A percentile compares a stretch with the other conserved stretches of the same genome.
These are phyloP conservation scores for Leishmania guyanensis DNA, from an alignment of 208 protist genomes.

Conservation along the genomic window DNA sequence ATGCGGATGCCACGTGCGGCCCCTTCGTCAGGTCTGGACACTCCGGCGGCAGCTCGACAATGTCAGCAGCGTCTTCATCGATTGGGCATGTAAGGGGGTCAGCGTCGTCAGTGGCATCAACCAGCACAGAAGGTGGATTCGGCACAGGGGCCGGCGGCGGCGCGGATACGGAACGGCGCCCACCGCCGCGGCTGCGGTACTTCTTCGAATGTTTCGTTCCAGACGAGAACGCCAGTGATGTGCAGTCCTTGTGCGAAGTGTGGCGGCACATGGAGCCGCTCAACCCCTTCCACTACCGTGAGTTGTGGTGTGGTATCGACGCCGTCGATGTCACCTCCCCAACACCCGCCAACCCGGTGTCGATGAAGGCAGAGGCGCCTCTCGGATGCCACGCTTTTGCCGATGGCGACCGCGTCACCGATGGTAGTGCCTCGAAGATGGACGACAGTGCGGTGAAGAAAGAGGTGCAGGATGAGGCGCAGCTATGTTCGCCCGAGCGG, in stretches of 20 bases:
- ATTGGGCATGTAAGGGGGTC: constrained; percentile 11
- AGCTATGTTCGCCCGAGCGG: neutral
- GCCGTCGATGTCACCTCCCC: neutral
- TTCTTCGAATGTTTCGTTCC: constrained; percentile 74
- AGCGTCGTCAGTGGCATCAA: constrained; percentile 9
- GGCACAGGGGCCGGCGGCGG: neutral
- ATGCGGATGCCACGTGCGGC: constrained; percentile 57
- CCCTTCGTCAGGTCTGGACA: constrained; percentile 20
- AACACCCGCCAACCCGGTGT: neutral
- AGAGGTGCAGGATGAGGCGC: neutral
- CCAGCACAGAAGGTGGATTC: constrained; percentile 6
- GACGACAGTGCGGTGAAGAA: neutral
- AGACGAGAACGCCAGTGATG: constrained; percentile 15
- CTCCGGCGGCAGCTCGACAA: constrained; percentile 14
- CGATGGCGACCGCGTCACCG: neutral
- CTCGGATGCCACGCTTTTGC: neutral
- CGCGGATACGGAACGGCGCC: constrained; percentile 25
- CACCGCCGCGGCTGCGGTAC: constrained; percentile 43
- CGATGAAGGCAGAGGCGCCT: neutral
- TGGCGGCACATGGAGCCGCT: constrained; percentile 50
- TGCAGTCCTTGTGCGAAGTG: constrained; percentile 15
- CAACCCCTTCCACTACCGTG: constrained; percentile 79
- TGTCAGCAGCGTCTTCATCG: constrained; percentile 8
- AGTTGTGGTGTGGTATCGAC: constrained; percentile 35
- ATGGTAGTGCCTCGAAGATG: neutral